These are phyloP conservation scores for Cryomyces minteri DNA, from an alignment of 495 filamentous ascomycete genomes.

Conservation along the genomic window DNA sequence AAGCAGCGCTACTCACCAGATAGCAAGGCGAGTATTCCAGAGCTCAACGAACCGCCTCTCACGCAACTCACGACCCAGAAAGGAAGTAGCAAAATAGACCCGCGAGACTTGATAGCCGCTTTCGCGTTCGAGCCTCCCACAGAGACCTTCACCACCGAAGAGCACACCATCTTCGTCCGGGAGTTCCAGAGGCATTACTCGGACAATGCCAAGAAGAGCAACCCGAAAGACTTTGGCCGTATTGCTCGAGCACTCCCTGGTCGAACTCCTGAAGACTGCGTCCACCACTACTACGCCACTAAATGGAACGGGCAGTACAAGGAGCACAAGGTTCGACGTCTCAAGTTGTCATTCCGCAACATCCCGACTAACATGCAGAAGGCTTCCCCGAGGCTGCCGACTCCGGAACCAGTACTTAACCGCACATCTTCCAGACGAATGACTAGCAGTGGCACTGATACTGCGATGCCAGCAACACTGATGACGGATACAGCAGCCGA, in stretches of 20 bases:
- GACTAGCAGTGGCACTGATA: too few relatives aligned
- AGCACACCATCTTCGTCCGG: constrained; percentile 60
- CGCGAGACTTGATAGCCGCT: constrained; percentile 43
- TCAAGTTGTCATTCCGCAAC: too few relatives aligned
- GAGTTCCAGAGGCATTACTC: constrained; percentile 27
- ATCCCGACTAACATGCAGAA: too few relatives aligned
- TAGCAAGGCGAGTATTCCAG: too few relatives aligned
- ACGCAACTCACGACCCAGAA: constrained; percentile 39
- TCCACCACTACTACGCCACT: constrained; percentile 88
- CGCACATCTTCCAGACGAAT: too few relatives aligned
- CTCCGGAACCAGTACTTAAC: too few relatives aligned
- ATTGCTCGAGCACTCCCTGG: constrained; percentile 56
- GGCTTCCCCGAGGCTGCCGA: too few relatives aligned
- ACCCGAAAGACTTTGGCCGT: constrained; percentile 82
- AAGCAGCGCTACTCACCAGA: too few relatives aligned
- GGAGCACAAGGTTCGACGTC: constrained; percentile 18
- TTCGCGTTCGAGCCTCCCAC: constrained; percentile 58
- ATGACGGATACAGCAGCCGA: too few relatives aligned
- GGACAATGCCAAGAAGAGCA: constrained; percentile 14
- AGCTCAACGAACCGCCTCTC: constrained; percentile 23
- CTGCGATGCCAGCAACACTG: too few relatives aligned
- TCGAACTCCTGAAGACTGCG: constrained; percentile 68
- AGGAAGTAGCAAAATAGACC: constrained; percentile 47
- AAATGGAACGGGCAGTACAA: constrained; percentile 80
- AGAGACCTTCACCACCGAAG: constrained; percentile 69